phyloP scores from a whole-genome alignment of 2,329 filamentous ascomycete species.

The Ceratocystis albifundus region DNA sequence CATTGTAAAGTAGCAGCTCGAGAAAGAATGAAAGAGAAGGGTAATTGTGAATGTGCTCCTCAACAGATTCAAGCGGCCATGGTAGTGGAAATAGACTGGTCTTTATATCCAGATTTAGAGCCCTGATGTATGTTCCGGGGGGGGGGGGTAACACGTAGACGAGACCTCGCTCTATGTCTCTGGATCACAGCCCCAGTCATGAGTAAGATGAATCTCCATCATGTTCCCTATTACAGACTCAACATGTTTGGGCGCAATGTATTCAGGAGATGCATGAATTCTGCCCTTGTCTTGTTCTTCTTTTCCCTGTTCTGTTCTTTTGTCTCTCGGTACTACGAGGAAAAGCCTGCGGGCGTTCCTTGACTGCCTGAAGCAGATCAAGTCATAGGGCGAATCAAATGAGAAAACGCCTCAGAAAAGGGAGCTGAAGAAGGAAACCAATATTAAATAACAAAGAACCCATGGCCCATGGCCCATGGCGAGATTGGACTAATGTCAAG shows the following conservation, averaged over 20 bases:
- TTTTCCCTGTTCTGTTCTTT: not conserved
- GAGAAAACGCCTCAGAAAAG: not conserved
- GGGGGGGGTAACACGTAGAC: not conserved
- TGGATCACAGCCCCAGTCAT: not conserved
- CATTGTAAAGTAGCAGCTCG: not conserved
- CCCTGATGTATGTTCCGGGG: not conserved
- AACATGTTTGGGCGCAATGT: not conserved
- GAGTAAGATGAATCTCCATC: not conserved
- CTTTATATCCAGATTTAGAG: not conserved
- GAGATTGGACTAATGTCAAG: not conserved
- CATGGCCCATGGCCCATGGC: not conserved
- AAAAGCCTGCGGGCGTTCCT: not conserved
- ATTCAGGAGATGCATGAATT: not conserved
- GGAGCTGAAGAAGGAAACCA: not conserved
- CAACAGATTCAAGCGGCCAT: not conserved
- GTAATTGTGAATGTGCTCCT: not conserved
- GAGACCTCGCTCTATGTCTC: not conserved
- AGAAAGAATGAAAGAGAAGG: not conserved
- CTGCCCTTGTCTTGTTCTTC: not conserved
- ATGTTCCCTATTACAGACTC: constrained; percentile 5
- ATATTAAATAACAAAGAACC: not conserved
- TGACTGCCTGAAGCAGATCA: not conserved
- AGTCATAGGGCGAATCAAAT: not conserved
- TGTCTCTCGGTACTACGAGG: not conserved
- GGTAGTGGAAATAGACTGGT: not conserved